These are phyloP conservation scores for Aspergillaceae sp. DNA, from an alignment of 2,329 filamentous ascomycete genomes.

Conservation along the genomic window DNA sequence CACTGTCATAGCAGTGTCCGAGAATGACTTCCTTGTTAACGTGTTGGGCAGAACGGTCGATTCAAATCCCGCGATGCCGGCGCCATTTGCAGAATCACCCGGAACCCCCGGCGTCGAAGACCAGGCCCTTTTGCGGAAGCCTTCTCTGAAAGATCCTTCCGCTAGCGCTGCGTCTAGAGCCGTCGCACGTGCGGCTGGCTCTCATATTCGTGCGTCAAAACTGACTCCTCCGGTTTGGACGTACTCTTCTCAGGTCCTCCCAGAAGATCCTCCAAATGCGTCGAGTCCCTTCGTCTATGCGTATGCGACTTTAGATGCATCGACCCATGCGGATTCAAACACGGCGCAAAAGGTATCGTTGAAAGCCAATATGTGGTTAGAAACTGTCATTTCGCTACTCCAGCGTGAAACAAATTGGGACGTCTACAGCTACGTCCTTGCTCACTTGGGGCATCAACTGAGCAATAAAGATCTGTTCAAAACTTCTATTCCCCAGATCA, in stretches of 20 bases:
- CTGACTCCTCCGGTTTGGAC: slow-evolving; percentile 46
- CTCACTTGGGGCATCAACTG: slow-evolving; percentile 77
- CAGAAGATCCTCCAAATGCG: slow-evolving; percentile 43
- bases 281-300: slow-evolving; percentile 46
- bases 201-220: slow-evolving; percentile 26
- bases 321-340: slow-evolving; percentile 18
- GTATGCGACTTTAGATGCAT: slow-evolving; percentile 32
- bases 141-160: slow-evolving; percentile 23
- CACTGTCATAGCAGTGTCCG: slow-evolving; percentile 60
- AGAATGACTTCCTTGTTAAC: slow-evolving; percentile 64
- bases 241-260: slow-evolving; percentile 47
- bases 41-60: slow-evolving; percentile 58
- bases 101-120: slow-evolving; percentile 34
- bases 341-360: slow-evolving; percentile 39
- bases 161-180: slow-evolving; percentile 23
- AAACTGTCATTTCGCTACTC: slow-evolving; percentile 64
- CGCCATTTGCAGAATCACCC: slow-evolving; percentile 34
- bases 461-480: slow-evolving; percentile 82
- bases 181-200: slow-evolving; percentile 24
- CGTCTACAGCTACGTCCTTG: slow-evolving; percentile 80
- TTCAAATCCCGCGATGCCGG: slow-evolving; percentile 36
- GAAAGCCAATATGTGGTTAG: slow-evolving; percentile 63
- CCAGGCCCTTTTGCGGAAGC: slow-evolving; percentile 18
- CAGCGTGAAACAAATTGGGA: slow-evolving; percentile 77
- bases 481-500: slow-evolving; percentile 64